Conservation (phyloP, 108 stramenopile species). For the Heterococcus sp. region DNA sequence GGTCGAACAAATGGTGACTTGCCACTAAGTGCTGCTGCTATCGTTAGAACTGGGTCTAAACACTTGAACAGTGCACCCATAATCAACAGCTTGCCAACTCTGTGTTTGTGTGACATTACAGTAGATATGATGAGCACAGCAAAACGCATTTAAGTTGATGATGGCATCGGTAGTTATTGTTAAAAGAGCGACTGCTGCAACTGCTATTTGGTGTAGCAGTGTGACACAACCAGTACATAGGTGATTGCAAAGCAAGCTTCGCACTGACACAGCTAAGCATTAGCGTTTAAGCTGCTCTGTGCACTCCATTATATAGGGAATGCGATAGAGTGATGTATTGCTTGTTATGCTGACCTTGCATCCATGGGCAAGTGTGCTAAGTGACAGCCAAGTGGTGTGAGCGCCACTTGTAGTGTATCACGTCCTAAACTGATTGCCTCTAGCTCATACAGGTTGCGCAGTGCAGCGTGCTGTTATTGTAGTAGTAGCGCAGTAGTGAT, state of each 20-base stretch:
- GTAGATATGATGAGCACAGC: neutral
- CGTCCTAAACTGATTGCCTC: slow-evolving; percentile 3
- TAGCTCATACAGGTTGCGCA: slow-evolving; percentile 43
- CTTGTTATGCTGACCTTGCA: slow-evolving; percentile 46
- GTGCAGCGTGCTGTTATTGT: slow-evolving; percentile 9
- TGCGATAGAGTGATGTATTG: too few relatives aligned
- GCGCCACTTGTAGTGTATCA: neutral
- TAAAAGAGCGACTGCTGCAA: too few relatives aligned
- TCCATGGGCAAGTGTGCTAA: slow-evolving; percentile 83
- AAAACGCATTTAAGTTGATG: too few relatives aligned
- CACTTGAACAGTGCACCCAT: slow-evolving; percentile 28
- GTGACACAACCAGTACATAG: too few relatives aligned
- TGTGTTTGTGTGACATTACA: neutral
- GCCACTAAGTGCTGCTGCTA: slow-evolving; percentile 33
- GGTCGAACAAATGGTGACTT: slow-evolving; percentile 33
- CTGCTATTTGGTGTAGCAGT: too few relatives aligned
- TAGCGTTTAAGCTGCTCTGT: too few relatives aligned
- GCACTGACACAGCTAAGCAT: too few relatives aligned
- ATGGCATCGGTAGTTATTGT: too few relatives aligned
- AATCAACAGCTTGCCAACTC: slow-evolving; percentile 36
- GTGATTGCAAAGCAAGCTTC: too few relatives aligned
- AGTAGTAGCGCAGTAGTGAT: neutral
- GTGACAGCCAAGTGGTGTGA: slow-evolving; percentile 84
- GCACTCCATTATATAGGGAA: too few relatives aligned
- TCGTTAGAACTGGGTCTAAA: slow-evolving; percentile 33